phyloP scores from a whole-genome alignment of 371 early-diverging fungal species.

The Circinella umbellata region DNA sequence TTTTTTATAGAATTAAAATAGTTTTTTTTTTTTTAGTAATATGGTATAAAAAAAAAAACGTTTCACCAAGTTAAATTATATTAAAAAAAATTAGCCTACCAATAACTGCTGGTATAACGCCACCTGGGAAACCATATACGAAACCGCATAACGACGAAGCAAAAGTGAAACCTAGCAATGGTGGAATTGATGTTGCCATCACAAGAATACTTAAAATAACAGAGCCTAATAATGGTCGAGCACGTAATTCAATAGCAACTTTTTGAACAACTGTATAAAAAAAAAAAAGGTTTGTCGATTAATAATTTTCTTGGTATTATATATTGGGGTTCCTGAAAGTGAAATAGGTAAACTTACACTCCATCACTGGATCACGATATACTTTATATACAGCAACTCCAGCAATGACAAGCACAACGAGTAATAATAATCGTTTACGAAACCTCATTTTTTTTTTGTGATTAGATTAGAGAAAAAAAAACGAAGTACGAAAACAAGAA shows the following conservation, averaged over 20 bases:
- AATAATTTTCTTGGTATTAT: too few relatives aligned
- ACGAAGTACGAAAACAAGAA: too few relatives aligned
- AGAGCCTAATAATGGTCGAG: conserved; percentile 30
- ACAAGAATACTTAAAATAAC: conserved; percentile 24
- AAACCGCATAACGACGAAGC: conserved; percentile 39
- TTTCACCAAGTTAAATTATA: too few relatives aligned
- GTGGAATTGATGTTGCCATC: conserved; percentile 43
- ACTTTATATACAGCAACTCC: not conserved
- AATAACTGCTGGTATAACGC: conserved; percentile 30
- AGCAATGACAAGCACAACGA: not conserved
- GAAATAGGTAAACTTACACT: not conserved
- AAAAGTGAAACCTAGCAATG: conserved; percentile 46
- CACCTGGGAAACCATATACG: conserved; percentile 44
- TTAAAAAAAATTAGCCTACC: conserved; percentile 21
- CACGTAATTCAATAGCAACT: conserved; percentile 36
- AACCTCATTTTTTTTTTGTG: conserved; percentile 5
- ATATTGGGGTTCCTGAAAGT: too few relatives aligned
- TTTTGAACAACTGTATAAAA: conserved; percentile 33
- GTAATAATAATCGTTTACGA: conserved; percentile 6
- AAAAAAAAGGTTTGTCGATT: too few relatives aligned
- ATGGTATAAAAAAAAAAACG: too few relatives aligned
- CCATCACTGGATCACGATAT: not conserved
- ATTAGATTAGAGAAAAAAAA: too few relatives aligned
- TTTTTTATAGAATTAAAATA: not conserved
- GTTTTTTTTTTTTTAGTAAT: too few relatives aligned